Percentiles rank a stretch among this genome's conserved stretches.
Conservation (phyloP, 2,329 filamentous ascomycete genomes). For the Penicillium freii region DNA sequence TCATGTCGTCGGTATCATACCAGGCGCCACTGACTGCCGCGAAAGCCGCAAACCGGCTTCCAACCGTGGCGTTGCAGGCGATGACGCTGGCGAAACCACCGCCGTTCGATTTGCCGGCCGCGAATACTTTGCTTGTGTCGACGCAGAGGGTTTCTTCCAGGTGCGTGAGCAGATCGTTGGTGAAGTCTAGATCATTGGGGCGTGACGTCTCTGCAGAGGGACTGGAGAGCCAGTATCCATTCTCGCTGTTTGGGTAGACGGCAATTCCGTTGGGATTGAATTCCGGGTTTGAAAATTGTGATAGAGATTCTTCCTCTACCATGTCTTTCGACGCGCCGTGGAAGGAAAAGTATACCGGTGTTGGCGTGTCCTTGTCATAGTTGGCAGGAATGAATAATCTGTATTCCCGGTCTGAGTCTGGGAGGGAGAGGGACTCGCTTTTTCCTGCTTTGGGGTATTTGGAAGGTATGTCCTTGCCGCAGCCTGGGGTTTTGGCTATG, state of each 20-base stretch:
- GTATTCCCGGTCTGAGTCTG: constrained; percentile 23
- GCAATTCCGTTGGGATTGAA: constrained; percentile 47
- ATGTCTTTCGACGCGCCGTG: constrained; percentile 45
- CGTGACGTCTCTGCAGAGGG: constrained; percentile 31
- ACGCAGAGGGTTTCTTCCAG: constrained; percentile 47
- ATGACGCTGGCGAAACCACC: constrained; percentile 51
- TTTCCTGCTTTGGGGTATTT: constrained; percentile 18
- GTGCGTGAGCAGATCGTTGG: constrained; percentile 43
- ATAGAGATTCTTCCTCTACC: constrained; percentile 42
- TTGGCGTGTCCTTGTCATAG: constrained; percentile 39
- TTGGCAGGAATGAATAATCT: constrained; percentile 25
- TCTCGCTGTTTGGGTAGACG: constrained; percentile 50
- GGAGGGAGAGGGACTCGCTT: constrained; percentile 12
- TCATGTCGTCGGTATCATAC: constrained; percentile 34
- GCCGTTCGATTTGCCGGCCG: constrained; percentile 55
- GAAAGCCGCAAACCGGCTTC: constrained; percentile 50
- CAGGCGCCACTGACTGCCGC: constrained; percentile 50
- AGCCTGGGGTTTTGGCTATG: constrained; percentile 16
- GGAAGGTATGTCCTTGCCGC: constrained; percentile 18
- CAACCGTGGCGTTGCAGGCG: constrained; percentile 47
- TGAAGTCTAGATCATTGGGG: constrained; percentile 48
- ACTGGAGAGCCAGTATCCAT: constrained; percentile 32
- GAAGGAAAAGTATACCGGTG: constrained; percentile 50
- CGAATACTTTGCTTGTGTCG: constrained; percentile 46
- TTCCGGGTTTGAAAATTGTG: constrained; percentile 46